phyloP scores from a whole-genome alignment of 2,329 filamentous ascomycete genomes.

The Fusarium sp. region DNA sequence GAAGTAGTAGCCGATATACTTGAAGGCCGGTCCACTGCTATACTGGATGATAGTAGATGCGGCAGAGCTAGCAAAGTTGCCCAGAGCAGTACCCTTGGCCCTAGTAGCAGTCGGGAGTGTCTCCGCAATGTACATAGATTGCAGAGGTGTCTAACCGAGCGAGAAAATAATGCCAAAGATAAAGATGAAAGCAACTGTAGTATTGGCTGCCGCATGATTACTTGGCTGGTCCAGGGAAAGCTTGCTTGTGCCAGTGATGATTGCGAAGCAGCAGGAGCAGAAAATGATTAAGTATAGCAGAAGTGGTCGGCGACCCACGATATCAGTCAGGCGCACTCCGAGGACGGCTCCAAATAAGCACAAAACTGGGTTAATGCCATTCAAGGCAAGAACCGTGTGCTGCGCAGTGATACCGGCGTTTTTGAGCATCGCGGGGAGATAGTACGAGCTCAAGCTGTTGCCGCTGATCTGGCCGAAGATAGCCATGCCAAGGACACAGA shows the following conservation, averaged over 20 bases:
- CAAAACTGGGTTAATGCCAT: conserved; percentile 64
- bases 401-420: conserved; percentile 64
- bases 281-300: conserved; percentile 60
- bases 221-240: conserved; percentile 51
- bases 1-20: conserved; percentile 57
- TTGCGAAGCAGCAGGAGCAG: conserved; percentile 58
- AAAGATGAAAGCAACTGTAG: conserved; percentile 61
- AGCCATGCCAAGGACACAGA: conserved; percentile 62
- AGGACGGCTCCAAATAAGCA: conserved; percentile 62
- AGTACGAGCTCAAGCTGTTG: conserved; percentile 61
- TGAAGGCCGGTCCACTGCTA: conserved; percentile 55
- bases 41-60: conserved; percentile 57
- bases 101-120: conserved; percentile 57
- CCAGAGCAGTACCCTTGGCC: conserved; percentile 57
- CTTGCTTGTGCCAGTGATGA: conserved; percentile 61
- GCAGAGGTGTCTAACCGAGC: conserved; percentile 61
- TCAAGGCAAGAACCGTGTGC: conserved; percentile 60
- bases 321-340: conserved; percentile 66
- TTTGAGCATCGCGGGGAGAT: conserved; percentile 63
- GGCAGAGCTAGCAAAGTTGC: conserved; percentile 53
- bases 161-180: conserved; percentile 63
- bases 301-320: conserved; percentile 65
- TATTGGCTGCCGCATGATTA: conserved; percentile 53
- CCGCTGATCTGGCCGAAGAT: conserved; percentile 65
- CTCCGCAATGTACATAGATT: conserved; percentile 62